Conservation (phyloP, 257 asterid species). For the Voacanga thouarsii region DNA sequence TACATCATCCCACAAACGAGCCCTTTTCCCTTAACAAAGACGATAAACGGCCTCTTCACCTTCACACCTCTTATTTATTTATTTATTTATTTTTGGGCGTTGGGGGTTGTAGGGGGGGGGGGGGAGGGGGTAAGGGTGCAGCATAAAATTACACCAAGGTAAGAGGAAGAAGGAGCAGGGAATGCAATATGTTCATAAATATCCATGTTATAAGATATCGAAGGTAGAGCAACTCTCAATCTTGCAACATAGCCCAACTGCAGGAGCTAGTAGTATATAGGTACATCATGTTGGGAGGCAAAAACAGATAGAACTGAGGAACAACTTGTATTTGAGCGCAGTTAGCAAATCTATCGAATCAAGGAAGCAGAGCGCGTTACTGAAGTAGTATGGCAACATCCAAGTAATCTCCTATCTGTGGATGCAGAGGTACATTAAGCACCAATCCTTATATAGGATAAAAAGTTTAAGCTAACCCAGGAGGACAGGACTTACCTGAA, state of each 20-base stretch:
- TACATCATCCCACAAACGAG: too few relatives aligned
- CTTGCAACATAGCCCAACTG: neutral
- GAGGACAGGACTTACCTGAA: conserved; percentile 52
- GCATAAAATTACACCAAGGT: neutral
- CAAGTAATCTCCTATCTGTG: conserved; percentile 93
- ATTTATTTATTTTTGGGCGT: too few relatives aligned
- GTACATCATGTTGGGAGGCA: neutral
- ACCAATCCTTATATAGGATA: neutral
- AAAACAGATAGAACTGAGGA: neutral
- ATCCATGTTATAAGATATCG: neutral
- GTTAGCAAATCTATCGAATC: neutral
- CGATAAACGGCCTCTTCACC: neutral
- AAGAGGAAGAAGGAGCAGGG: neutral
- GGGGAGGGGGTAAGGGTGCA: too few relatives aligned
- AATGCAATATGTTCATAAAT: neutral
- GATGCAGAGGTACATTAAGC: conserved; percentile 17
- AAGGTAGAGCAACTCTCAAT: neutral
- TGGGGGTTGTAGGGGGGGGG: too few relatives aligned
- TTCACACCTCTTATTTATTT: too few relatives aligned
- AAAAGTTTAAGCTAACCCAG: neutral
- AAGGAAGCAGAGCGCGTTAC: conserved; percentile 11
- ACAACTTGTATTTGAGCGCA: too few relatives aligned
- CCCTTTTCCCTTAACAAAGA: neutral
- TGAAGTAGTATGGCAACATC: conserved; percentile 74
- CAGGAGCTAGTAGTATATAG: neutral